phyloP scores from a whole-genome alignment of 495 filamentous ascomycete genomes.

The Thermochaetoides thermophila region DNA sequence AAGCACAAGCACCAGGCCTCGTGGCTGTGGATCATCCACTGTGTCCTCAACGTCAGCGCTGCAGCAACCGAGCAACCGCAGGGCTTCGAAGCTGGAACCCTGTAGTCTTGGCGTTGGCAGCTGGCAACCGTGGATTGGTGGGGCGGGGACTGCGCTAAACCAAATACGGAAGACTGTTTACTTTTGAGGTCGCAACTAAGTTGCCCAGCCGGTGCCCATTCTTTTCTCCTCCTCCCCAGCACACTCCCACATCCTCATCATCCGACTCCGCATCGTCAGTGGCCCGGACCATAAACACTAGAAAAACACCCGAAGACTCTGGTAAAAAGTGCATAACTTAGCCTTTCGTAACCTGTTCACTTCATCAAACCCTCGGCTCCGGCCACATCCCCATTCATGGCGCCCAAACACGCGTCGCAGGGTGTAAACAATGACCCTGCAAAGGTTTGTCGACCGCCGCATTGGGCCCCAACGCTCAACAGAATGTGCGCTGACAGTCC shows the following conservation, averaged over 20 bases:
- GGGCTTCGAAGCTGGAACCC: not conserved
- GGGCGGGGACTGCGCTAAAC: constrained; percentile 4
- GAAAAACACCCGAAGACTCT: too few species aligned
- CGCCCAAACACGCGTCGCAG: constrained; percentile 19
- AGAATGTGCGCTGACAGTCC: constrained; percentile 5
- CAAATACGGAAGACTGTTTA: constrained; percentile 22
- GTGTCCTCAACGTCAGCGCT: constrained; percentile 9
- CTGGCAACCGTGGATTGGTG: not conserved
- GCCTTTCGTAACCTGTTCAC: too few species aligned
- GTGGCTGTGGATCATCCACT: not conserved
- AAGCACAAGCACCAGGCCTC: too few species aligned
- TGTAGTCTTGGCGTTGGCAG: constrained; percentile 3
- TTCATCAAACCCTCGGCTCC: not conserved
- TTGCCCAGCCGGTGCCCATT: not conserved
- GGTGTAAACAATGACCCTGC: constrained; percentile 28
- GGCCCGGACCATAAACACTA: too few species aligned
- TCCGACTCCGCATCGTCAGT: not conserved
- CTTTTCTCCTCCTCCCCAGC: not conserved
- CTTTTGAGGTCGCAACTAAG: constrained; percentile 6
- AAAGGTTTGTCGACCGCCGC: constrained; percentile 17
- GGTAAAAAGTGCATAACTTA: too few species aligned
- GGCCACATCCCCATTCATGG: constrained; percentile 13
- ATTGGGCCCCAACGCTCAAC: not conserved
- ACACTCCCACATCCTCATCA: not conserved
- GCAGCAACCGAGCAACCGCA: not conserved